Percentiles rank a stretch among this genome's conserved stretches.
phyloP scores from a whole-genome alignment of 345 rosid genomes.

The Euphorbia peplus region DNA sequence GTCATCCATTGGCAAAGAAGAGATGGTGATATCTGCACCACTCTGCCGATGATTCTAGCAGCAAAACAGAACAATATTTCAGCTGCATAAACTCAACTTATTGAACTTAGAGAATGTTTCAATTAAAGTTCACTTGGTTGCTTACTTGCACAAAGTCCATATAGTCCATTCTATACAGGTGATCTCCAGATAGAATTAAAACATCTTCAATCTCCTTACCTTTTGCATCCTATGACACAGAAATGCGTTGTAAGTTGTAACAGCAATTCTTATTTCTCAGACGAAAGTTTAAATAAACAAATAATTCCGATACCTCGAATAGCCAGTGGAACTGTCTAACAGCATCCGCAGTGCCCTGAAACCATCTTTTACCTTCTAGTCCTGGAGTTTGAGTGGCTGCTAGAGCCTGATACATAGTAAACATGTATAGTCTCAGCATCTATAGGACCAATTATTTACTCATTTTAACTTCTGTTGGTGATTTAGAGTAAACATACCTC shows the following conservation, averaged over 20 bases:
- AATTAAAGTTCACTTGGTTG: constrained; percentile 1
- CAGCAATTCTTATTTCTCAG: not conserved
- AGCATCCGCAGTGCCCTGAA: constrained; percentile 96
- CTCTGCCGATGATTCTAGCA: constrained; percentile 83
- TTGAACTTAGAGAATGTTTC: not conserved
- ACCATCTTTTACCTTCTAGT: constrained; percentile 85
- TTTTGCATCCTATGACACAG: constrained; percentile 53
- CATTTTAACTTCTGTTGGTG: not conserved
- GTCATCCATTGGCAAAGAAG: constrained; percentile 76
- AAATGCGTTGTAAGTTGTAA: not conserved
- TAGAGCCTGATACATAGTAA: constrained; percentile 46
- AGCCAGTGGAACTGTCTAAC: constrained; percentile 97
- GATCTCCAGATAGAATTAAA: constrained; percentile 90
- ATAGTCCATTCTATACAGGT: constrained; percentile 87
- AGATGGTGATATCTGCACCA: constrained; percentile 88
- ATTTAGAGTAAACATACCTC: constrained; percentile 45
- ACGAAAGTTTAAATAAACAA: too few relatives aligned
- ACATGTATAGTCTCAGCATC: not conserved
- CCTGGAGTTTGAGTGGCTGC: constrained; percentile 98
- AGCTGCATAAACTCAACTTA: not conserved
- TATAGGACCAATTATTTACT: not conserved
- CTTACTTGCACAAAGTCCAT: constrained; percentile 89
- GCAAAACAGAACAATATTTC: constrained; percentile 12
- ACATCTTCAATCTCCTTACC: constrained; percentile 86
- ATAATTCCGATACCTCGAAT: constrained; percentile 57